These are phyloP conservation scores for Cystobasidium pallidum DNA, from an alignment of 1,284 basidiomycete genomes.

Conservation along the genomic window DNA sequence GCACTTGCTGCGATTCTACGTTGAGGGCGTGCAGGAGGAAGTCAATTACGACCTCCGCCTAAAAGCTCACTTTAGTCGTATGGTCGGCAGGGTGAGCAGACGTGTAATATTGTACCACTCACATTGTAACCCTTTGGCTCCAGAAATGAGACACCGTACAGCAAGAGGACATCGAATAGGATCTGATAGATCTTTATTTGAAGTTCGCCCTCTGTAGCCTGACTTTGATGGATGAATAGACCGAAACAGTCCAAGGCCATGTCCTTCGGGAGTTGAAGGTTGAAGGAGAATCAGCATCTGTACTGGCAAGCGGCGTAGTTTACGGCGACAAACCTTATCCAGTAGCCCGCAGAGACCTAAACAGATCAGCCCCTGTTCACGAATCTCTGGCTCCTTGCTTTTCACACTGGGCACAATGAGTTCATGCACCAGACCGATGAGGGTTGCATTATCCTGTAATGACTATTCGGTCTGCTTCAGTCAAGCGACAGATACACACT, in stretches of 20 bases:
- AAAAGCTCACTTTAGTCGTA: slow-evolving; percentile 22
- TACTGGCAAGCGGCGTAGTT: too few relatives aligned
- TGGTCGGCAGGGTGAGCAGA: neutral
- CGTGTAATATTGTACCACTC: neutral
- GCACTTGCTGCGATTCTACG: slow-evolving; percentile 66
- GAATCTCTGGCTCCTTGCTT: slow-evolving; percentile 77
- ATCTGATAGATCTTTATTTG: slow-evolving; percentile 81
- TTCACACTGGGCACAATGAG: slow-evolving; percentile 88
- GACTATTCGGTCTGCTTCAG: slow-evolving; percentile 60
- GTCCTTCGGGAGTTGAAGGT: slow-evolving; percentile 64
- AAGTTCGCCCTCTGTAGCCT: slow-evolving; percentile 73
- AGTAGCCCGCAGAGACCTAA: slow-evolving; percentile 90
- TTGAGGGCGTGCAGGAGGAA: slow-evolving; percentile 77
- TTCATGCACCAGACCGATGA: slow-evolving; percentile 86
- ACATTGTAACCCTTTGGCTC: slow-evolving; percentile 51
- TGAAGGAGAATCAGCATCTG: neutral
- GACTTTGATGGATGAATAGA: slow-evolving; percentile 83
- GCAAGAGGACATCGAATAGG: slow-evolving; percentile 87
- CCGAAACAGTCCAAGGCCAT: slow-evolving; percentile 91
- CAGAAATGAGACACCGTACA: slow-evolving; percentile 80
- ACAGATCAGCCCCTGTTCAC: slow-evolving; percentile 83
- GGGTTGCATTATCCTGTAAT: slow-evolving; percentile 89
- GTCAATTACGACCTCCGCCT: slow-evolving; percentile 69
- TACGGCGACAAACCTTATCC: slow-evolving; percentile 62
- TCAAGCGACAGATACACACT: too few relatives aligned